A percentile compares a stretch with the other conserved stretches of the same genome.
phyloP scores from a whole-genome alignment of 176 grass and related monocot species.

The Phragmites australis region DNA sequence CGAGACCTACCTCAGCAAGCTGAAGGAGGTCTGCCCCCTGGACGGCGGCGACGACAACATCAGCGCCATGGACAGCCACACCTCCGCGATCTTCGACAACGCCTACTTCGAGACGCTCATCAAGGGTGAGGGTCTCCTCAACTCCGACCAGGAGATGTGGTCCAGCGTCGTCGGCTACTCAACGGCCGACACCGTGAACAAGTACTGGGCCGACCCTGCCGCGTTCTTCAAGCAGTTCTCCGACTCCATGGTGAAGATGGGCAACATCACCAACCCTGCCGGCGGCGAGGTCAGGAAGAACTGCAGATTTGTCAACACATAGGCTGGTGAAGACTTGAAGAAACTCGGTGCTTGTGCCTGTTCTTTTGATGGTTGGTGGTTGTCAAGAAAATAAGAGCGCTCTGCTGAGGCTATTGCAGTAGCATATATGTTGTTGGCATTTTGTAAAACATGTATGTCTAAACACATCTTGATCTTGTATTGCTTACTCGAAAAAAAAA shows the following conservation, averaged over 20 bases:
- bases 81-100: constrained; percentile 70
- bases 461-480: no score
- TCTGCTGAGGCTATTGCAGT: constrained; percentile 37
- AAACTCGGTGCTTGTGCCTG: constrained; percentile 8
- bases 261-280: constrained; percentile 83
- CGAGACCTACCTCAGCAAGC: constrained; percentile 62
- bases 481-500: no score
- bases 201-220: constrained; percentile 71
- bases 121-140: constrained; percentile 80
- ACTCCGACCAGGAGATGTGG: constrained; percentile 99
- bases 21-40: constrained; percentile 71
- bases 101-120: constrained; percentile 73
- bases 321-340: background rate
- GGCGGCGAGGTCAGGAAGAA: constrained; percentile 92
- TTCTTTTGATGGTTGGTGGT: constrained; percentile 27
- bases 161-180: constrained; percentile 64
- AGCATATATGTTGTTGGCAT: constrained; percentile 6
- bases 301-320: constrained; percentile 96
- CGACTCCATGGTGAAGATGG: constrained; percentile 98
- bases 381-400: constrained; percentile 27
- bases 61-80: constrained; percentile 69
- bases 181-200: constrained; percentile 66
- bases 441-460: background rate
- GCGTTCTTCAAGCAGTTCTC: constrained; percentile 93
- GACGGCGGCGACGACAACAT: constrained; percentile 75